Evolutionary conservation across 306 rosid species (phyloP), one percentile per base, ranked within the genome.

Genomic region (Quercus dentata): DNA sequence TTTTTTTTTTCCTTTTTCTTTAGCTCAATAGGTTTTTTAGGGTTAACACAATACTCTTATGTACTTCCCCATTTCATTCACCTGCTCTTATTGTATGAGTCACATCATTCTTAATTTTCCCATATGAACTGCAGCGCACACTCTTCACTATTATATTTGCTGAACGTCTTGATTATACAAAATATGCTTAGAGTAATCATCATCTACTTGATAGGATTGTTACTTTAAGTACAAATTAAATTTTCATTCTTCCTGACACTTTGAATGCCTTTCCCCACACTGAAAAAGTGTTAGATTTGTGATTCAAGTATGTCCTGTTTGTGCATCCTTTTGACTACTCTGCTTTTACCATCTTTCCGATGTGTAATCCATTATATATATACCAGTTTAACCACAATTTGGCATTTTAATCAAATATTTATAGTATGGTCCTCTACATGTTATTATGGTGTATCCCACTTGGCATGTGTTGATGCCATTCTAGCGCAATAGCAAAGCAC

Each of bases 301-400:
- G 21, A 20, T 57, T 63, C 35, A 63, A 63, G 69, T 3, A 6
- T 25, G 11, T 41, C 46, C 11, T 41, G 46, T 41, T 8, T 51
- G 23, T 28, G 27, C 33, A n/a, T 81, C 73, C 58, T 57, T 46
- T 19, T 75, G 76, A 81, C 67, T 63, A 17, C 27, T 35, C 41
- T 21, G 28, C 23, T 38, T 69, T 11, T 18, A 5, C 67, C 72
- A 70, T 58, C 38, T 71, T 81, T n/a, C 73, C 59, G 18, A 31
- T 23, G 5, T 20, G 56, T 30, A 13, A 12, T 64, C 44, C 41
- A 63, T 63, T 63, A 27, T 28, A 3, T 11, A 2, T 12, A 2
- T 27, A 4, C 5, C 6, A 28, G 6, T 6, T 63, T 13, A 28
- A 28, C 41, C 69, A 28, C 17, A 63, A 28, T 28, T 13, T 14